Conservation (phyloP, 441 rosid genomes). For the Pelargonium australe region DNA sequence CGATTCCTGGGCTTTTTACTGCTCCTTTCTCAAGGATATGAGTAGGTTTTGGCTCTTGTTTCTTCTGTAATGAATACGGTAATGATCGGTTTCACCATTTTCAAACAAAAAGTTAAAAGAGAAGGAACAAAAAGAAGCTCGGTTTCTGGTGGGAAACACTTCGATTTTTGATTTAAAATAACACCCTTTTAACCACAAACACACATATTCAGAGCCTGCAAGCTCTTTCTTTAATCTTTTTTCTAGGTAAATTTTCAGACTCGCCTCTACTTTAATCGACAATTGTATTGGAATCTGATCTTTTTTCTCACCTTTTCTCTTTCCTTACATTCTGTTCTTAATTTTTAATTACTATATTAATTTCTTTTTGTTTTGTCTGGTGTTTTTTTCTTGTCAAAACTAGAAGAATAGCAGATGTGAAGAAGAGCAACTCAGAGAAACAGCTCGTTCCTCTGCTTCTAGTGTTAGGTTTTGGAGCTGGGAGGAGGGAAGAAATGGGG, state of each 20-base stretch:
- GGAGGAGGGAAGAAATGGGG: slow-evolving; percentile 32
- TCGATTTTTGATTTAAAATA: slow-evolving; percentile 13
- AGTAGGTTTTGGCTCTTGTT: slow-evolving; percentile 11
- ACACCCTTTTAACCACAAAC: too few species aligned
- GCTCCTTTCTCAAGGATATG: neutral
- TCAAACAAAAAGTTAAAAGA: slow-evolving; percentile 23
- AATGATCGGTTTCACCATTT: slow-evolving; percentile 14
- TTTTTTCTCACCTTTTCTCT: slow-evolving; percentile 19
- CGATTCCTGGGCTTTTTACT: slow-evolving; percentile 12
- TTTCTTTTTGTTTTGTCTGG: slow-evolving; percentile 15
- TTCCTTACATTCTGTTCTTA: slow-evolving; percentile 41
- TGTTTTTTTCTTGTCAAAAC: slow-evolving; percentile 18
- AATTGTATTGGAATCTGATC: too few species aligned
- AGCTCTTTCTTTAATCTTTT: too few species aligned
- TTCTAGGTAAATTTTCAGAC: too few species aligned
- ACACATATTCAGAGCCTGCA: slow-evolving; percentile 11
- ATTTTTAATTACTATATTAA: slow-evolving; percentile 18
- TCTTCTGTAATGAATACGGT: neutral
- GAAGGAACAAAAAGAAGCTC: slow-evolving; percentile 27
- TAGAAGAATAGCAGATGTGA: slow-evolving; percentile 13
- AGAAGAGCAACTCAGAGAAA: slow-evolving; percentile 25
- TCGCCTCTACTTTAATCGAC: too few species aligned
- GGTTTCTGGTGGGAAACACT: slow-evolving; percentile 16
- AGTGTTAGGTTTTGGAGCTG: slow-evolving; percentile 11
- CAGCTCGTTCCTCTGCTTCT: slow-evolving; percentile 48